These are phyloP conservation scores for Salmacisia buchloeana DNA, from an alignment of 1,284 basidiomycete species.

Conservation along the genomic window DNA sequence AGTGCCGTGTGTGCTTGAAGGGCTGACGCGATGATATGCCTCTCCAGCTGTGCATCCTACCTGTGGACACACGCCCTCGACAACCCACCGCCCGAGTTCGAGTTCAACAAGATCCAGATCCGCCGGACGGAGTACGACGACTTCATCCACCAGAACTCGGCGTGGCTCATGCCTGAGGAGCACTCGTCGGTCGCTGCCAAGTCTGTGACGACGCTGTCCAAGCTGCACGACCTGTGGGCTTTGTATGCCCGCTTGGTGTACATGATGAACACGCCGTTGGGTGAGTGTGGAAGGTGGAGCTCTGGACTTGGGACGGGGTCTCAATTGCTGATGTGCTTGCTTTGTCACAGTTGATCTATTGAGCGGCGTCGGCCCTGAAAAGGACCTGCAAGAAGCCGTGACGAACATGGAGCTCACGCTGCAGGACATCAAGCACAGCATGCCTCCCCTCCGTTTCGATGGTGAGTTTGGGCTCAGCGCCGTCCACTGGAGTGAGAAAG, in stretches of 20 bases:
- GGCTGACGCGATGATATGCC: no score
- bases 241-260: slow-evolving; percentile 24
- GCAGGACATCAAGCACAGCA: slow-evolving; percentile 24
- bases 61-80: slow-evolving; percentile 13
- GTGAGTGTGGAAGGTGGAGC: slow-evolving; percentile 9
- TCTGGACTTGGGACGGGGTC: background rate
- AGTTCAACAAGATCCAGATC: slow-evolving; percentile 25
- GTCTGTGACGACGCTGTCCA: background rate
- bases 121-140: slow-evolving; percentile 26
- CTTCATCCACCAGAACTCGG: slow-evolving; percentile 31
- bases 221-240: slow-evolving; percentile 16
- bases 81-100: slow-evolving; percentile 16
- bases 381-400: slow-evolving; percentile 34
- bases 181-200: background rate
- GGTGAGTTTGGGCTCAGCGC: slow-evolving; percentile 9
- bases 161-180: slow-evolving; percentile 19
- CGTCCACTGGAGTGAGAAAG: background rate
- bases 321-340: no score
- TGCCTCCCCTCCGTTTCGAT: slow-evolving; percentile 23
- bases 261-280: slow-evolving; percentile 32
- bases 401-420: slow-evolving; percentile 31
- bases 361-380: slow-evolving; percentile 27
- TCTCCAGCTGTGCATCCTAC: slow-evolving; percentile 7
- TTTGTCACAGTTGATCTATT: slow-evolving; percentile 14
- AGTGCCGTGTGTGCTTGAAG: background rate